Evolutionary conservation across 345 rosid species (phyloP).

Genomic region (Hypericum perforatum): DNA sequence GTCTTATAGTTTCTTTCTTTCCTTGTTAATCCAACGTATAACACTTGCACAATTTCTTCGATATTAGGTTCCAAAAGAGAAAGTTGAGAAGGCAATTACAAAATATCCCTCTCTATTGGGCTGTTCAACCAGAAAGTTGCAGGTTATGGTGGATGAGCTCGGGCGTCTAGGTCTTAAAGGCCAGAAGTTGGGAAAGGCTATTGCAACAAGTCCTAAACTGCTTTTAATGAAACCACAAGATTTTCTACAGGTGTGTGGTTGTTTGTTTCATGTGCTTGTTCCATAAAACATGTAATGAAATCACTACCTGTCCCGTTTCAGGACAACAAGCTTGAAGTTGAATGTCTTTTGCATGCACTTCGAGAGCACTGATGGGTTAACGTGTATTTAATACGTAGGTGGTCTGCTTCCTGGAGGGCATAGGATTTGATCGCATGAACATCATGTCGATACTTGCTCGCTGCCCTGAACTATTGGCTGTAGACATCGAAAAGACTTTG

Average conservation of each 20-base stretch:
- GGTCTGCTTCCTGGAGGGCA: too few species aligned
- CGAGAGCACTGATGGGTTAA: too few species aligned
- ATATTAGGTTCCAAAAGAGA: constrained; percentile 46
- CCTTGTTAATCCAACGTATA: too few species aligned
- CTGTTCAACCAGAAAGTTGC: too few species aligned
- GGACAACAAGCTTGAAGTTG: too few species aligned
- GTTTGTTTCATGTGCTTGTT: neutral
- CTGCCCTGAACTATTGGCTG: constrained; percentile 77
- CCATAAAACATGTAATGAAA: too few species aligned
- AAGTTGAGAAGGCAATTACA: constrained; percentile 42
- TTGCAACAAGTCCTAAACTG: constrained; percentile 76
- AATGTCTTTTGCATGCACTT: too few species aligned
- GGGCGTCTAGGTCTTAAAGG: constrained; percentile 41
- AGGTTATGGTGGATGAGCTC: too few species aligned
- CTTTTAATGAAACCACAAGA: constrained; percentile 64
- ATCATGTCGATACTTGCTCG: constrained; percentile 53
- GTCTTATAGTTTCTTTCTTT: too few species aligned
- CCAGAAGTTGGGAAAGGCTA: constrained; percentile 57
- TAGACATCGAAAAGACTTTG: constrained; percentile 52
- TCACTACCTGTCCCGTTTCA: too few species aligned
- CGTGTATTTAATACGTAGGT: constrained; percentile 6
- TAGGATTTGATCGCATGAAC: constrained; percentile 51
- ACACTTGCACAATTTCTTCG: constrained; percentile 2
- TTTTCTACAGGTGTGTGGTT: constrained; percentile 39
- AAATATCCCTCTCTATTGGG: too few species aligned